Base-by-base conservation (phyloP, 345 rosid genomes). In the Populus davidiana region DNA sequence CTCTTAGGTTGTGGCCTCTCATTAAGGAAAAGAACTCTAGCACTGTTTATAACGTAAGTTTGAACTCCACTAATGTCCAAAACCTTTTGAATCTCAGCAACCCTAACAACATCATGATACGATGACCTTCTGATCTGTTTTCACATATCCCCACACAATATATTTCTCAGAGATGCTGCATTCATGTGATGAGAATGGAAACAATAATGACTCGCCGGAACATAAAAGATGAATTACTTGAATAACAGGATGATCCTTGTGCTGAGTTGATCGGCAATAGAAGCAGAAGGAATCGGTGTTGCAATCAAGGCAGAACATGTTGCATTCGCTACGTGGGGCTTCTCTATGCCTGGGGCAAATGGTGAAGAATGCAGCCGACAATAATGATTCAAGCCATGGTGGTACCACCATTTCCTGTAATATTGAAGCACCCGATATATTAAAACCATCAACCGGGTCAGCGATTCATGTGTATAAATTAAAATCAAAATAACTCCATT, bases 41-140 rank as follows among this genome's bases (percentile, higher is more conserved):
- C 98, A 69, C 93, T 92, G 84, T 94, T 93, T 78, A 93, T 93
- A 44, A 94, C 97, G 81, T 94, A 94, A 4, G 98, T 94, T 71
- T 94, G 98, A 3, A 94, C 91, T 75, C 90, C 98, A 71, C 88
- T 86, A 75, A 92, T 88, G 86, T 94, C 94, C 84, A 94, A 50
- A 17, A 80, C 86, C 62, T 85, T 89, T 71, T 92, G 93, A 74
- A 94, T 91, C 87, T 94, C 98, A 18, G 91, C 67, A 8, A 89
- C 93, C 77, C 98, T 88, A 75, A 94, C 98, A 39, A 92, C 98
- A 84, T 94, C 92, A 72, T 92, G 98, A 75, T 92, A 94, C 23
- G 98, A 94, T 1, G 97, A 94, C 83, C 96, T 78, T 85, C 98
- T 86, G 81, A 94, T 90, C 98, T 94, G 62, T 14, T 56, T n/a